phyloP scores from a whole-genome alignment of 441 rosid species.

The Euphorbia schlechtendalii region DNA sequence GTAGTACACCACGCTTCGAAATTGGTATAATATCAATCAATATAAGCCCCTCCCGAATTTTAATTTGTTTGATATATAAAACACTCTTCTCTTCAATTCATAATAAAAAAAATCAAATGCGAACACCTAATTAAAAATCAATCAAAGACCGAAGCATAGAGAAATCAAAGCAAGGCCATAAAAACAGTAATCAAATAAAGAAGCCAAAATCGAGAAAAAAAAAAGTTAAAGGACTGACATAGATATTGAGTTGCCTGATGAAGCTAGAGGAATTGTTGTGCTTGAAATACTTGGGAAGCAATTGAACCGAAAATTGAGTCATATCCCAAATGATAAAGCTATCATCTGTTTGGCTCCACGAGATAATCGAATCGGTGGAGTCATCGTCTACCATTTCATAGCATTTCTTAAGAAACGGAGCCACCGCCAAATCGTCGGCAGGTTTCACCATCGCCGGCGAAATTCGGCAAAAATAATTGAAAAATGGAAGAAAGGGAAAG shows the following conservation, averaged over 20 bases:
- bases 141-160: not conserved
- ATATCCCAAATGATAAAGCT: slow-evolving; percentile 61
- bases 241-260: slow-evolving; percentile 88
- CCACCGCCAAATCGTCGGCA: slow-evolving; percentile 45
- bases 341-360: slow-evolving; percentile 50
- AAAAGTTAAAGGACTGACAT: slow-evolving; percentile 35
- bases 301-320: slow-evolving; percentile 55
- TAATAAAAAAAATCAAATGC: too few relatives aligned
- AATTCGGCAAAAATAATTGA: not conserved
- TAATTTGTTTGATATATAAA: too few relatives aligned
- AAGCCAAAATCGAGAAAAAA: not conserved
- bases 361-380: slow-evolving; percentile 52
- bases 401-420: slow-evolving; percentile 82
- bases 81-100: too few relatives aligned
- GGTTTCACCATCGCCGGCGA: slow-evolving; percentile 58
- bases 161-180: not conserved
- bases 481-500: too few relatives aligned
- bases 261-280: slow-evolving; percentile 85
- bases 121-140: too few relatives aligned
- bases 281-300: slow-evolving; percentile 76
- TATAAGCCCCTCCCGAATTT: not conserved
- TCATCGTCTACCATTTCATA: slow-evolving; percentile 86
- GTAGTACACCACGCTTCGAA: not conserved
- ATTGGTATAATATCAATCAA: not conserved
- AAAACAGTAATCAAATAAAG: not conserved